Conservation (phyloP, 108 stramenopile genomes). For the Cyclotella cryptica region DNA sequence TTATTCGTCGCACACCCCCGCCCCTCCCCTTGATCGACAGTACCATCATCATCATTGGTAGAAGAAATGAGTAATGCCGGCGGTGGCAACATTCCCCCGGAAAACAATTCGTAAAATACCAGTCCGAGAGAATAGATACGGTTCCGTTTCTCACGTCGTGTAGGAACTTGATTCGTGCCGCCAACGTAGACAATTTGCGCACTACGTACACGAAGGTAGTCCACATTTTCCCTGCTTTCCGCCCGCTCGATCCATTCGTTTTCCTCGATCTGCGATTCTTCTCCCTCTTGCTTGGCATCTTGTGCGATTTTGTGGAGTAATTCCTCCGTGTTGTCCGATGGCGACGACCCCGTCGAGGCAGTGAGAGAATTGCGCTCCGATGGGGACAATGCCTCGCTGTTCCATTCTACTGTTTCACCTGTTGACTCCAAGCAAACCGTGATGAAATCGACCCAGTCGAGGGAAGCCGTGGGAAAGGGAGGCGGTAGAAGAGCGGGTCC, state of each 20-base stretch:
- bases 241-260: no score
- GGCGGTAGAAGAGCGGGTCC: neutral
- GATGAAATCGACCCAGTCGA: neutral
- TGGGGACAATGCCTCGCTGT: neutral
- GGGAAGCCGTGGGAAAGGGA: neutral
- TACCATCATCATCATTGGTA: neutral
- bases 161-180: neutral
- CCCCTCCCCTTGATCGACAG: neutral
- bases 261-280: no score
- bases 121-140: slow-evolving; percentile 20
- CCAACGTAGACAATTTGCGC: neutral
- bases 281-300: no score
- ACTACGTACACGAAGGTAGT: neutral
- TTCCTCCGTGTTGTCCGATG: no score
- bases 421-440: neutral
- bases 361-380: neutral
- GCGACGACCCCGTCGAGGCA: neutral
- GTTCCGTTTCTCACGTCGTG: neutral
- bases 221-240: neutral
- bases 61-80: neutral
- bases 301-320: no score
- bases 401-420: neutral
- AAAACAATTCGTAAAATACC: slow-evolving; percentile 22
- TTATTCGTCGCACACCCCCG: no score
- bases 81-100: slow-evolving; percentile 1